Conservation (phyloP, 2,329 filamentous ascomycete genomes). For the Chaetomium strumarium region DNA sequence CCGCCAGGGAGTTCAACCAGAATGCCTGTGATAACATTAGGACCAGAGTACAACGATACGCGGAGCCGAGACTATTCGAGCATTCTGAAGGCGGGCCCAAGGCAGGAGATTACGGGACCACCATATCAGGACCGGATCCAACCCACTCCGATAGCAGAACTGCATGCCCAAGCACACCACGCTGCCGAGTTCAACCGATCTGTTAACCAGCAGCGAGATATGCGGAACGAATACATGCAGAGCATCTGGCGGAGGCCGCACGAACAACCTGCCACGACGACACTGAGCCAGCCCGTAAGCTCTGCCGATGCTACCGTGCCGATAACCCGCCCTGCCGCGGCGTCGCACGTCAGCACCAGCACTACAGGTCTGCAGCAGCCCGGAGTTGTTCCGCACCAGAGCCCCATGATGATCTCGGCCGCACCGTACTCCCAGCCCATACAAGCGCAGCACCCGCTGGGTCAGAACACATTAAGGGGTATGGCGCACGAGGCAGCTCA, state of each 20-base stretch:
- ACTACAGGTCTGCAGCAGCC: conserved; percentile 51
- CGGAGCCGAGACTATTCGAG: conserved; percentile 75
- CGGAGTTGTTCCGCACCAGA: conserved; percentile 54
- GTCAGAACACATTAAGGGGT: conserved; percentile 63
- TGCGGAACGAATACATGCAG: conserved; percentile 73
- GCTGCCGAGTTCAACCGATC: conserved; percentile 87
- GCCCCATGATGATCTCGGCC: conserved; percentile 59
- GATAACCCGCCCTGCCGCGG: conserved; percentile 50
- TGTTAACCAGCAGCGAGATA: conserved; percentile 71
- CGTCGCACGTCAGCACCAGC: conserved; percentile 51
- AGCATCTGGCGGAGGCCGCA: conserved; percentile 78
- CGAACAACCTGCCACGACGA: conserved; percentile 58
- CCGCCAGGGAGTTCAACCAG: conserved; percentile 60
- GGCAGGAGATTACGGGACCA: conserved; percentile 83
- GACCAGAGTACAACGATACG: conserved; percentile 70
- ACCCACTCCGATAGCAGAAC: conserved; percentile 67
- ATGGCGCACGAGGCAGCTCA: conserved; percentile 58
- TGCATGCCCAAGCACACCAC: conserved; percentile 80
- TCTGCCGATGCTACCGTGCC: conserved; percentile 40
- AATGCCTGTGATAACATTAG: conserved; percentile 78
- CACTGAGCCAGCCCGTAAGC: conserved; percentile 41
- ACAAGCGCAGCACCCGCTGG: conserved; percentile 66
- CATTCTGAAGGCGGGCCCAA: conserved; percentile 69
- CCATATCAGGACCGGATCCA: conserved; percentile 84
- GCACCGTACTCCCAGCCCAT: conserved; percentile 65